phyloP scores from a whole-genome alignment of 1,139 yeast species.

The Petasospora fabianii region DNA sequence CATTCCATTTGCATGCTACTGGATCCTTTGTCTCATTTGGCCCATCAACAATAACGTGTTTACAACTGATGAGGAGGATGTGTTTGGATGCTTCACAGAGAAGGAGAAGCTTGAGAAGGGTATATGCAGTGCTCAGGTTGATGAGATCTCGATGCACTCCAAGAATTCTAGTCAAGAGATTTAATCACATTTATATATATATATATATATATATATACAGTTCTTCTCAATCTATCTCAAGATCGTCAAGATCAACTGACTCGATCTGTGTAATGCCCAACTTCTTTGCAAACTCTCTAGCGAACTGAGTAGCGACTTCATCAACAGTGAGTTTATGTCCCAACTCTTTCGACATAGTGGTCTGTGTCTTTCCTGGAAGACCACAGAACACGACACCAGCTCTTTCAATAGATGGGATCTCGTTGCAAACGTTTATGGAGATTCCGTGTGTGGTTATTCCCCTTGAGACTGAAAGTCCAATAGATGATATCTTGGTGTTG shows the following conservation, averaged over 20 bases:
- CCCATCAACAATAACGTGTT: constrained; percentile 26
- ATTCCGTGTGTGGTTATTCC: constrained; percentile 88
- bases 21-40: constrained; percentile 33
- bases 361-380: constrained; percentile 55
- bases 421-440: constrained; percentile 75
- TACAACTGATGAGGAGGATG: constrained; percentile 5
- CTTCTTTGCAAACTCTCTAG: constrained; percentile 46
- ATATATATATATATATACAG: no score
- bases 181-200: no score
- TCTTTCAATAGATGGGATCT: constrained; percentile 60
- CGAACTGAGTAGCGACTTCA: constrained; percentile 49
- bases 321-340: constrained; percentile 17
- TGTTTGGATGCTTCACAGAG: constrained; percentile 1
- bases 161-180: no score
- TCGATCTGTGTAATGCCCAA: constrained; percentile 47
- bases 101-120: constrained; percentile 2
- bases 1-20: constrained; percentile 38
- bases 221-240: constrained; percentile 9
- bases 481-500: constrained; percentile 75
- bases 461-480: constrained; percentile 84
- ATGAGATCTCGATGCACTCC: background rate
- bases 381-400: constrained; percentile 80
- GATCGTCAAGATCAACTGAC: constrained; percentile 31
- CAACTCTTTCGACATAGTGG: constrained; percentile 40
- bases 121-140: background rate